Evolutionary conservation across 441 rosid genomes (phyloP).

Genomic region (Bruguiera hainesii): DNA sequence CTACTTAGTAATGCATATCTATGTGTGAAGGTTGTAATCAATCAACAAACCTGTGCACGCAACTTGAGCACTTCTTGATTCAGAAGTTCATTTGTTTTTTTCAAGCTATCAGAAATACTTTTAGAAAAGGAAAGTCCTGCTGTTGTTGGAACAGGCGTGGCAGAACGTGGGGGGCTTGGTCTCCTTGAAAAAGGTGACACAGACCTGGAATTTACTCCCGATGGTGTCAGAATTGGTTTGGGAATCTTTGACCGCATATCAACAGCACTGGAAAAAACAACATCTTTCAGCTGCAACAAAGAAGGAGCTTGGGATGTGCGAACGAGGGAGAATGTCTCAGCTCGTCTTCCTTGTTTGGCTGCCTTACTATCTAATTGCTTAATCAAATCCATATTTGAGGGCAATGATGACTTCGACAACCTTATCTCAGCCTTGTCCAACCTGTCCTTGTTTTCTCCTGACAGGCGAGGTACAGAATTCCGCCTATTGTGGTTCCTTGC

Average conservation of each 20-base stretch:
- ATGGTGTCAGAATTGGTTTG: conserved; percentile 69
- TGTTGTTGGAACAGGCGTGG: conserved; percentile 87
- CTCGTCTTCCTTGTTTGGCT: conserved; percentile 82
- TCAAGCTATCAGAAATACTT: conserved; percentile 80
- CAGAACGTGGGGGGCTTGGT: conserved; percentile 95
- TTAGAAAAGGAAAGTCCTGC: conserved; percentile 81
- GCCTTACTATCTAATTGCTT: conserved; percentile 97
- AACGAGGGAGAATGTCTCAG: conserved; percentile 75
- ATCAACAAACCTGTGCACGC: conserved; percentile 74
- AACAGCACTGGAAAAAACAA: conserved; percentile 55
- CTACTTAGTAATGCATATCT: neutral
- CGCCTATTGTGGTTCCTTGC: conserved; percentile 52
- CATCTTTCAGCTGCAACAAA: conserved; percentile 78
- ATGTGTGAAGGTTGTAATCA: neutral
- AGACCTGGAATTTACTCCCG: conserved; percentile 91
- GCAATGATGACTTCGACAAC: conserved; percentile 59
- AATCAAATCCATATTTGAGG: conserved; percentile 87
- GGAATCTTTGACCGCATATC: conserved; percentile 69
- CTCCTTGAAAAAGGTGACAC: conserved; percentile 97
- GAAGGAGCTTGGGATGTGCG: conserved; percentile 75
- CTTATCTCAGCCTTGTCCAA: conserved; percentile 85
- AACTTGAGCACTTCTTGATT: conserved; percentile 86
- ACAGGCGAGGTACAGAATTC: conserved; percentile 75
- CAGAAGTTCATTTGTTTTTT: conserved; percentile 90
- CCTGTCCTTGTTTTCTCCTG: conserved; percentile 93